These are phyloP conservation scores for Euphorbia corollata DNA, from an alignment of 441 rosid species.

Conservation along the genomic window DNA sequence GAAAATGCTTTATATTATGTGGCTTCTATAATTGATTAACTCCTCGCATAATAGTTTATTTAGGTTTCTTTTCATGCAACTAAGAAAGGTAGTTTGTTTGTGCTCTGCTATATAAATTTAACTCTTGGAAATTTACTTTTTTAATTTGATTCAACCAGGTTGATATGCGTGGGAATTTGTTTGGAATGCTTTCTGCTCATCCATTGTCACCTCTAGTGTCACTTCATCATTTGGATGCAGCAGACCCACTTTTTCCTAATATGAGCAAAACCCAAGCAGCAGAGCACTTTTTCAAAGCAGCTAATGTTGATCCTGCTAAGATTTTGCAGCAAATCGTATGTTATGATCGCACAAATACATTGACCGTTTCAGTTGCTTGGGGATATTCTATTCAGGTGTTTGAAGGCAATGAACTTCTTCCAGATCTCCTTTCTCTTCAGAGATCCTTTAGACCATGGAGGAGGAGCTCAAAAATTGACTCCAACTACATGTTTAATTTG, in stretches of 20 bases:
- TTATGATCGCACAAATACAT: conserved; percentile 44
- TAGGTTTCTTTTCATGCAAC: not conserved
- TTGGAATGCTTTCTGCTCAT: conserved; percentile 77
- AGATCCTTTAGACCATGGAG: conserved; percentile 75
- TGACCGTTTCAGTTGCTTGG: conserved; percentile 78
- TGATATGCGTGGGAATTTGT: conserved; percentile 75
- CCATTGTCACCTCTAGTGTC: conserved; percentile 71
- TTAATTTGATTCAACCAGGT: conserved; percentile 36
- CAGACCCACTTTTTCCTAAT: conserved; percentile 66
- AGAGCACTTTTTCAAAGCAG: conserved; percentile 52
- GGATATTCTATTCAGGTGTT: conserved; percentile 79
- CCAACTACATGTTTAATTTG: conserved; percentile 53
- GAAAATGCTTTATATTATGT: not conserved
- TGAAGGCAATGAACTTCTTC: conserved; percentile 66
- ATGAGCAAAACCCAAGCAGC: conserved; percentile 45
- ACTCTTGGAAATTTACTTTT: not conserved
- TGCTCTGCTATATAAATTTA: not conserved
- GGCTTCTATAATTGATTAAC: not conserved
- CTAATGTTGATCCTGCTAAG: conserved; percentile 55
- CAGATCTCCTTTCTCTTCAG: conserved; percentile 58
- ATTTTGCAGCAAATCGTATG: conserved; percentile 84
- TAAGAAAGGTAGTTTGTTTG: not conserved
- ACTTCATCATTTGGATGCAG: conserved; percentile 89
- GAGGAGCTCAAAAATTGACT: conserved; percentile 41
- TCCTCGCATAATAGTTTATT: not conserved